Base-by-base conservation (phyloP, 2,329 filamentous ascomycete species). In the Neofusicoccum laricinum region DNA sequence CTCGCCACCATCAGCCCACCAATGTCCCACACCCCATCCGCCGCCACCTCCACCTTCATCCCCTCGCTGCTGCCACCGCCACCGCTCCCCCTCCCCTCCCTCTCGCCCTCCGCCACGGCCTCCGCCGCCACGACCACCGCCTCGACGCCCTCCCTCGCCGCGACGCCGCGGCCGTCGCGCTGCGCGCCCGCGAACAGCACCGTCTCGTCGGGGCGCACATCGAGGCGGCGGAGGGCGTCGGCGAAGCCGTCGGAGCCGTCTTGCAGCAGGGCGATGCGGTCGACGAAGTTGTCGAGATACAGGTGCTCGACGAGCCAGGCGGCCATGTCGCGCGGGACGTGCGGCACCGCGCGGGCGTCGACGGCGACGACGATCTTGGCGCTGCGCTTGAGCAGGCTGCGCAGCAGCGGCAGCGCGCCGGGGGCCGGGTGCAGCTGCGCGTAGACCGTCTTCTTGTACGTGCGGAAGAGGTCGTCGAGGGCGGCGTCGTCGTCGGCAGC, bases 381-480 rank as follows among this genome's bases (percentile, higher is more conserved):
- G 51, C 32, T 30, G 34, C 45, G 41, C 43, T 49, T 49, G 41
- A 53, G 45, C 15, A 64, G 40, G 10, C 40, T 30, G 21, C 63
- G 63, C 14, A 64, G 46, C n/a, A 64, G 43, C 21, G 63, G 41
- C 12, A 59, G n/a, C 10, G 59, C 50, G 32, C 63, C 63, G 6
- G 41, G 41, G 17, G 45, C 32, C n/a, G 63, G 63, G 30, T 48
- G 34, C 45, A 64, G 63, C 15, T 59, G 63, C 19, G 53, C 32
- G 36, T 64, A 64, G 34, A 49, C 25, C n/a, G 63, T 59, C 45
- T 64, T 59, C 63, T 64, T 64, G 53, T 50, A 64, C 43, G 51
- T 36, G 53, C 63, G 63, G 63, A 64, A 58, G 34, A 48, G 36
- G 21, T 48, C 43, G n/a, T 58, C 45, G 43, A 59, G 36, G 17